Base-by-base conservation (phyloP, 768 basidiomycete species). In the Hortiboletus campestris region DNA sequence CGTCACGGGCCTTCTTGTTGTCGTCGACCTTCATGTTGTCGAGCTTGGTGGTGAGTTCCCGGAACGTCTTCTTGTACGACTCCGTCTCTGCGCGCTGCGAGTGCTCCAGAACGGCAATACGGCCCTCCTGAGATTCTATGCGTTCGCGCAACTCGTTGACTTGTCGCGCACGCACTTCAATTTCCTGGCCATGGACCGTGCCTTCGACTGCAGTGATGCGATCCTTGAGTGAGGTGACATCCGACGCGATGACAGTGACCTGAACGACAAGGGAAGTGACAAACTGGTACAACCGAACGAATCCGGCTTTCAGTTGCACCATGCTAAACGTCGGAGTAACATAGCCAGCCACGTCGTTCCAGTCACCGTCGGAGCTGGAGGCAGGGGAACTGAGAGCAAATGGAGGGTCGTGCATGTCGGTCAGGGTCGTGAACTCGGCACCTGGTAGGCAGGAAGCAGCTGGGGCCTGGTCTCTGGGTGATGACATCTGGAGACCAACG, bases 171-270 rank as follows among this genome's bases (percentile, higher is more conserved):
- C 62, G 51, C 8, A 25, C 46, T n/a, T 56, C 55, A 6, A 41
- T 43, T 14, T 48, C 56, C 31, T 34, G 48, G 12, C 17, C 41
- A 31, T 34, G 45, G 2, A 11, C n/a, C 22, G 29, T 45, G 11
- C 49, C 51, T 44, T 67, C 67, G 43, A 63, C 44, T 6, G 32
- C 42, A 17, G 49, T 31, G 20, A 67, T 22, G 16, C 67, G 62
- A 51, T 60, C 51, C 58, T 57, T 55, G 49, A 67, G 62, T 0
- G 49, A 49, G 17, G 59, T 51, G 32, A 69, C 34, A 2, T 56
- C 58, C 31, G 55, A 62, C 6, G 53, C 57, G 6, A 59, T 38
- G 20, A 36, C 6, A 7, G 47, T 6, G 20, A 58, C 40, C 49
- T 53, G 57, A 16, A 46, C 11, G 39, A 58, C 28, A 1, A 66